phyloP scores from a whole-genome alignment of 495 filamentous ascomycete genomes.

The Aspergillus ellipticus region DNA sequence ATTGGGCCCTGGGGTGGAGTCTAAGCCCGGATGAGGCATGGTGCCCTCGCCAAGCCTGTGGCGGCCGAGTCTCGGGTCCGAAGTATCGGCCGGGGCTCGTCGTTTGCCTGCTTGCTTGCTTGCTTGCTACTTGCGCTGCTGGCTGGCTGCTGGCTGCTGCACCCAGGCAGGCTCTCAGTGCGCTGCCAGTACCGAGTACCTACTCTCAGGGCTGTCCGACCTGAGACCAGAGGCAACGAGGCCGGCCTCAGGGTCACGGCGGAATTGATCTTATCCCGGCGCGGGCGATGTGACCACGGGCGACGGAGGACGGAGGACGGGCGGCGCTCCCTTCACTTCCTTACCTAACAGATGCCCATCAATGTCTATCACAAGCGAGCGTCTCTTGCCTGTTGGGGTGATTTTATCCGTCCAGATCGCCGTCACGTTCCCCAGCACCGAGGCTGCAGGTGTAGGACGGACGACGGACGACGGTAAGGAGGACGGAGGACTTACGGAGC shows the following conservation, averaged over 20 bases:
- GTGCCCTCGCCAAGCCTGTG: constrained; percentile 9
- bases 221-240: too few species aligned
- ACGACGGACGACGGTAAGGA: too few species aligned
- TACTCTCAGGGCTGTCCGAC: too few species aligned
- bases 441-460: too few species aligned
- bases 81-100: neutral
- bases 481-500: too few species aligned
- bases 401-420: neutral
- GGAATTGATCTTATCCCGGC: constrained; percentile 10
- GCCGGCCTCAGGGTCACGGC: too few species aligned
- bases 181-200: too few species aligned
- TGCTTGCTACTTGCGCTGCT: neutral
- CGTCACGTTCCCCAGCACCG: too few species aligned
- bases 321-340: too few species aligned
- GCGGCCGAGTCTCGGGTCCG: constrained; percentile 36
- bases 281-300: neutral
- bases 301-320: too few species aligned
- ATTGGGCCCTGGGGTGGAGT: too few species aligned
- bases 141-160: neutral
- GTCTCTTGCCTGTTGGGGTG: constrained; percentile 1
- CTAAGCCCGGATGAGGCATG: constrained; percentile 5
- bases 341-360: neutral
- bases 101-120: neutral
- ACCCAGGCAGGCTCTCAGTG: too few species aligned
- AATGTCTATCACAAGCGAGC: neutral